Evolutionary conservation across 306 rosid species (phyloP).

Genomic region (Casuarina equisetifolia): DNA sequence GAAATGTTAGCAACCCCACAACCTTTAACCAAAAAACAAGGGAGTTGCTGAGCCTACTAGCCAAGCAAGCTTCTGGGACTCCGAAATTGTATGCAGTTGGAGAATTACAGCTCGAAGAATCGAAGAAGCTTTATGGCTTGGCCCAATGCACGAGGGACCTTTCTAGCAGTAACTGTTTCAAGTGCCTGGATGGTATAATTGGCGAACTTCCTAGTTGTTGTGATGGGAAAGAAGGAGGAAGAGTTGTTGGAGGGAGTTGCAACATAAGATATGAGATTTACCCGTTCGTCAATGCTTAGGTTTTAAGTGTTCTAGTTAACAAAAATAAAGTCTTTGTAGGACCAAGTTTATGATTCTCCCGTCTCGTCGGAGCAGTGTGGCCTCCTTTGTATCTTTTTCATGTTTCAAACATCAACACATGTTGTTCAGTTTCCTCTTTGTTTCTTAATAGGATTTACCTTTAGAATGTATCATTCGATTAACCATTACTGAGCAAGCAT

Average conservation of each 20-base stretch:
- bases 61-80: background rate
- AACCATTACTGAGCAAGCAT: too few species aligned
- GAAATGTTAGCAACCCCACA: background rate
- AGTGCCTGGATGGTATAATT: background rate
- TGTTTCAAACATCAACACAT: too few species aligned
- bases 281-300: background rate
- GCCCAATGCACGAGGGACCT: conserved; percentile 2
- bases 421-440: too few species aligned
- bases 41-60: conserved; percentile 1
- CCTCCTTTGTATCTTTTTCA: too few species aligned
- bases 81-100: background rate
- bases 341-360: background rate
- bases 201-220: background rate
- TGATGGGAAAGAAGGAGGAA: background rate
- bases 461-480: too few species aligned
- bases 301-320: background rate
- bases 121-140: background rate
- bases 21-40: background rate
- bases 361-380: background rate
- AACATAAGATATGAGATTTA: background rate
- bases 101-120: background rate
- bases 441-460: too few species aligned
- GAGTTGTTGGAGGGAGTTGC: conserved; percentile 3
- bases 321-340: background rate
- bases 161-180: background rate